Conservation (phyloP, 2,329 filamentous ascomycete genomes). For the Fusarium napiforme region DNA sequence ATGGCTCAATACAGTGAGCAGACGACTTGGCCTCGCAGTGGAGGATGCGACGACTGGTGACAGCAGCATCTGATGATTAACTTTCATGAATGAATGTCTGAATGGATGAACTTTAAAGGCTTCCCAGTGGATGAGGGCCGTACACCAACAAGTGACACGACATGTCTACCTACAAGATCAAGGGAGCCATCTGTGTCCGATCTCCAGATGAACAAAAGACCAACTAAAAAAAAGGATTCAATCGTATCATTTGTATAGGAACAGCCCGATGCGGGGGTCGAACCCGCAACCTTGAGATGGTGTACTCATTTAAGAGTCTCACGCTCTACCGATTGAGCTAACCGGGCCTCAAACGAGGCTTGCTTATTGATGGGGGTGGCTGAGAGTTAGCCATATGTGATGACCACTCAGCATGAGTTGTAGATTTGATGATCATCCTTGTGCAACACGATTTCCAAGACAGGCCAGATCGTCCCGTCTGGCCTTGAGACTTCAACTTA, state of each 20-base stretch:
- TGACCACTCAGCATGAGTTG: background rate
- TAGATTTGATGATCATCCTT: background rate
- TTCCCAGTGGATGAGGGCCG: background rate
- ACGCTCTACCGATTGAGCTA: constrained; percentile 70
- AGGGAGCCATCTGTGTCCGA: background rate
- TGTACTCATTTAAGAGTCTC: constrained; percentile 64
- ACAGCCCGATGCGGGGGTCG: constrained; percentile 58
- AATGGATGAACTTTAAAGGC: background rate
- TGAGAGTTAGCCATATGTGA: accelerated
- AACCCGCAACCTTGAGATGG: constrained; percentile 68
- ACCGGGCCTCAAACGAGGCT: constrained; percentile 45
- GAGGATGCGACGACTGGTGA: background rate
- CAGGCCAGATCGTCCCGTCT: background rate
- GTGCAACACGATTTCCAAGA: background rate
- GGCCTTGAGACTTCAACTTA: background rate
- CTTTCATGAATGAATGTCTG: constrained; percentile 4
- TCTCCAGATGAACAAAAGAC: background rate
- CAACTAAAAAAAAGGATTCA: constrained; percentile 2
- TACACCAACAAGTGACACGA: background rate
- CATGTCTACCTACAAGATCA: background rate
- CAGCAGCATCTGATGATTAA: background rate
- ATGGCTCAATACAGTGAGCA: constrained; percentile 36
- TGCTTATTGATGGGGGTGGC: background rate
- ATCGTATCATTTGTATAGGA: constrained; percentile 48
- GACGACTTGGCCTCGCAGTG: background rate